Base-by-base conservation (phyloP, 2,329 filamentous ascomycete species). In the Fusarium pseudonygamai region DNA sequence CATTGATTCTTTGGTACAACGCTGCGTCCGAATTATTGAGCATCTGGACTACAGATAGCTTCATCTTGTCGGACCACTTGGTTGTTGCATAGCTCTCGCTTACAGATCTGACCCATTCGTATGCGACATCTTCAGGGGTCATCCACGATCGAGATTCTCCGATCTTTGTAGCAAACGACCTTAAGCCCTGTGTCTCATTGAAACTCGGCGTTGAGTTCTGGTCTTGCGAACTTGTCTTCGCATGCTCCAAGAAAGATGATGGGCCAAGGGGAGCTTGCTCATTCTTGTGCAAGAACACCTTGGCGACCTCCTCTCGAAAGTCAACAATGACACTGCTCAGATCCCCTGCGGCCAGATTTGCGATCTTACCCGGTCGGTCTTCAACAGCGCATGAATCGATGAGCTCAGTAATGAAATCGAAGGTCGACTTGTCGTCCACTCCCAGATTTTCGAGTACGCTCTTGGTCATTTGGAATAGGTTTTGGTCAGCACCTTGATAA, bases 161-260 rank as follows among this genome's bases (percentile, higher is more conserved):
- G 8, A 89, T 79, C 50, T 75, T 82, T 30, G 83, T 80, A 3
- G 87, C 85, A 75, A 92, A 92, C 1, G 80, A 73, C 34, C 81
- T 80, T 9, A 93, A 79, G 0, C 88, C 88, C 46, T 84, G 84
- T 3, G 83, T 81, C 60, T 90, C 88, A 26, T 89, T 84, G 69
- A 91, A 90, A 0, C 79, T 74, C 1, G 85, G 82, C 6, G 82
- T 84, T n/a, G 83, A 84, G 4, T 82, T 81, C 28, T 85, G 82
- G 56, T 87, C 85, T 74, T 89, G 86, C 1, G 87, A 85, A 7
- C 85, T 85, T 0, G 87, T 83, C 72, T 91, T 91, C 3, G 89
- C 87, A 74, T 92, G 89, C 72, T 92, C 90, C 8, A 92, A 83
- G 73, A 92, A 92, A 8, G 89, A 89, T 2, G 87, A 89, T 22